These are phyloP conservation scores for Corynespora cassiicola DNA, from an alignment of 2,329 filamentous ascomycete species.

Conservation along the genomic window DNA sequence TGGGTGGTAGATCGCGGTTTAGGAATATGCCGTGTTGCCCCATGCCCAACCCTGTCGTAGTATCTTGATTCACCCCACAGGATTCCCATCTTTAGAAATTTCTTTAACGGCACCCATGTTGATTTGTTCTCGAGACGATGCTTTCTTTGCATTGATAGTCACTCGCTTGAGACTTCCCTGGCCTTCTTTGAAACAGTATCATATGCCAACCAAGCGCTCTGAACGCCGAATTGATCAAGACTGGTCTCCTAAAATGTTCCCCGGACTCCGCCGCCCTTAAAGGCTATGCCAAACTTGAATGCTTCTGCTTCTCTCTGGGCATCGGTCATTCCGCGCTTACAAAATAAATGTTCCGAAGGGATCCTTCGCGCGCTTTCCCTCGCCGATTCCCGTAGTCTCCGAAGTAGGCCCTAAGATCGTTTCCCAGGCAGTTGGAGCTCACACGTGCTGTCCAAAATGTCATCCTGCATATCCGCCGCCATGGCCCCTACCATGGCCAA, in stretches of 20 bases:
- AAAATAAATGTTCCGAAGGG: background rate
- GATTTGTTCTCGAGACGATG: background rate
- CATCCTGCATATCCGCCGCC: slow-evolving; percentile 23
- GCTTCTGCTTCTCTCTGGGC: background rate
- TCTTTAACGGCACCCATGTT: slow-evolving; percentile 4
- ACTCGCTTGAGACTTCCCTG: slow-evolving; percentile 9
- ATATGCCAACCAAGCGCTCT: slow-evolving; percentile 1
- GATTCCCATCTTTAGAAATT: slow-evolving; percentile 2
- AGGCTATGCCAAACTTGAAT: slow-evolving; percentile 2
- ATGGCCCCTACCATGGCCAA: slow-evolving; percentile 18
- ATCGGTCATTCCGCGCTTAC: background rate
- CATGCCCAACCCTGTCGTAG: no score
- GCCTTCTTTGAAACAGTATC: slow-evolving; percentile 8
- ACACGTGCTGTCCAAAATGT: slow-evolving; percentile 5
- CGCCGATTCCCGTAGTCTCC: slow-evolving; percentile 4
- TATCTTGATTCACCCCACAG: no score
- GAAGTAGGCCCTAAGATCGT: slow-evolving; percentile 6
- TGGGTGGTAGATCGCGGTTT: no score
- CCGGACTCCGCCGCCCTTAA: background rate
- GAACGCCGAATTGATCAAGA: slow-evolving; percentile 4
- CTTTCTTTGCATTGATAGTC: slow-evolving; percentile 3
- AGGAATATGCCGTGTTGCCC: no score
- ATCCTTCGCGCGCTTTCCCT: slow-evolving; percentile 2
- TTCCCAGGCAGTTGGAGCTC: background rate
- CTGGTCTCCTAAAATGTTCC: slow-evolving; percentile 6